Conservation (phyloP, 1,139 yeast species). For the Pichia sp. region DNA sequence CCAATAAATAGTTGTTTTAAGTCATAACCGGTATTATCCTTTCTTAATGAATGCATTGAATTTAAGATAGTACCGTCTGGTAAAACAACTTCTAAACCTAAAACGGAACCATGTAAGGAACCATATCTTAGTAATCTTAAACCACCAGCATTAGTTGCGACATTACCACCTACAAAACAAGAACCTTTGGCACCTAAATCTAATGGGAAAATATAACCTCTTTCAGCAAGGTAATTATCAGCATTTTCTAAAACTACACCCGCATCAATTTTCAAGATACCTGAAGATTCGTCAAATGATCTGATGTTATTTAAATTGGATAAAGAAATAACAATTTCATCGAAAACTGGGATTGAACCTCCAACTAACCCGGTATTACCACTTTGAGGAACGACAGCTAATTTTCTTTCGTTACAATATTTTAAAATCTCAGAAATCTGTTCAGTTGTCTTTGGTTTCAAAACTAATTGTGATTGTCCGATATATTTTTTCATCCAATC, state of each 20-base stretch:
- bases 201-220: conserved; percentile 85
- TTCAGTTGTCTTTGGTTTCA: conserved; percentile 78
- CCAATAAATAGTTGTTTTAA: conserved; percentile 90
- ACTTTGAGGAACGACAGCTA: conserved; percentile 95
- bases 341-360: conserved; percentile 89
- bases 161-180: conserved; percentile 93
- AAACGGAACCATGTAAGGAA: conserved; percentile 83
- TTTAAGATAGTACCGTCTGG: conserved; percentile 82
- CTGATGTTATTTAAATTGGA: conserved; percentile 71
- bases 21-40: conserved; percentile 93
- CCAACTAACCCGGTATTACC: conserved; percentile 97
- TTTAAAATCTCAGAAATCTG: conserved; percentile 72
- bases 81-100: conserved; percentile 87
- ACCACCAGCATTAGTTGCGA: conserved; percentile 97
- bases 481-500: conserved; percentile 96
- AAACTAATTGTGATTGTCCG: conserved; percentile 76
- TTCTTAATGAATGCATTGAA: conserved; percentile 76
- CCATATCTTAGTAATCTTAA: conserved; percentile 83
- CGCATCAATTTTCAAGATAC: conserved; percentile 83
- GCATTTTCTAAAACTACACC: conserved; percentile 87
- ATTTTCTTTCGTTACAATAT: conserved; percentile 69
- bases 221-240: conserved; percentile 68
- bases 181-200: conserved; percentile 97
- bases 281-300: conserved; percentile 74
- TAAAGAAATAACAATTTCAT: conserved; percentile 73